phyloP scores from a whole-genome alignment of 1,284 basidiomycete genomes.

The Cryptococcus maquisensis region DNA sequence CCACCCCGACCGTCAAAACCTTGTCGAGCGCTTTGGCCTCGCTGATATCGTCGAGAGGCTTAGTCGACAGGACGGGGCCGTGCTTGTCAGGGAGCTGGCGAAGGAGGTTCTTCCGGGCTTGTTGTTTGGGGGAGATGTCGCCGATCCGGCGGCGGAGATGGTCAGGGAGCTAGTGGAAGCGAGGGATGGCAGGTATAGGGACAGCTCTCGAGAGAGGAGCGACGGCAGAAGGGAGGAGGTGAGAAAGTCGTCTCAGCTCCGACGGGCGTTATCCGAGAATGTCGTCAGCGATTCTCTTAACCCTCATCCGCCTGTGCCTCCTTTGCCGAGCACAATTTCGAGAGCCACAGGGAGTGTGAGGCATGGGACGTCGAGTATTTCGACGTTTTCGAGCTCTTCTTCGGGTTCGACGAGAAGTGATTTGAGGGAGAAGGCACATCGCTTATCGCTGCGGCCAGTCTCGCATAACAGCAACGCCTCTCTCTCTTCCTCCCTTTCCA shows the following conservation, averaged over 20 bases:
- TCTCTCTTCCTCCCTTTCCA: too few species aligned
- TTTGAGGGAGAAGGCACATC: too few species aligned
- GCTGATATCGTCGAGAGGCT: constrained; percentile 71
- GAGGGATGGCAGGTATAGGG: background rate
- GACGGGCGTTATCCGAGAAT: constrained; percentile 8
- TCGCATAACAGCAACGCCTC: too few species aligned
- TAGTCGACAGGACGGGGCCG: constrained; percentile 75
- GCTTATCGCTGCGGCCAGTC: too few species aligned
- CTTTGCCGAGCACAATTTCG: background rate
- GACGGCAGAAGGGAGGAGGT: background rate
- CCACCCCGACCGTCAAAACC: constrained; percentile 73
- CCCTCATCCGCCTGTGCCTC: background rate
- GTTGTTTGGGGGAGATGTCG: constrained; percentile 21
- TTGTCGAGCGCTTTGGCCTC: constrained; percentile 74
- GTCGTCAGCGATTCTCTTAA: background rate
- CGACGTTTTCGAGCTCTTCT: too few species aligned
- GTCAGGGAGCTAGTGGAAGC: background rate
- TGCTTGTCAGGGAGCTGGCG: constrained; percentile 72
- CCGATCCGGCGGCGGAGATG: constrained; percentile 3
- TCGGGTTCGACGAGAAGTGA: too few species aligned
- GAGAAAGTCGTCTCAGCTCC: background rate
- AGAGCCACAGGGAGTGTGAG: background rate
- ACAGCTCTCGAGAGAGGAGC: background rate
- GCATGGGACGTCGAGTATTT: background rate
- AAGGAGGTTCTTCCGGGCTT: constrained; percentile 40